Percentiles rank a stretch among this genome's conserved stretches.
Evolutionary conservation across 495 filamentous ascomycete species (phyloP).

Genomic region (Lasiosphaeria hispida): DNA sequence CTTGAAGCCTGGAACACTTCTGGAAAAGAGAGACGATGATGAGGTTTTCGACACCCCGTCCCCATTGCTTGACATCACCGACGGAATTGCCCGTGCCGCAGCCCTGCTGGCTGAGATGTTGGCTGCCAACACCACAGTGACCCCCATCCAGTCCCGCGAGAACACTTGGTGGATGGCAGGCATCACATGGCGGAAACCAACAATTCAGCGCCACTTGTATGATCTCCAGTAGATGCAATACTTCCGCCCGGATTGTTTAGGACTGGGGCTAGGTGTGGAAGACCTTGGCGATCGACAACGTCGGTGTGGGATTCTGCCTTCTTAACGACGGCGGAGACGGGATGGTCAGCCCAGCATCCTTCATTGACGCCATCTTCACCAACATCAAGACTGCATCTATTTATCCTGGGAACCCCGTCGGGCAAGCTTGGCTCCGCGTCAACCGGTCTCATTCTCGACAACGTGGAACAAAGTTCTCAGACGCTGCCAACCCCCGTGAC

Average conservation of each 20-base stretch:
- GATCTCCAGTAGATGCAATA: constrained; percentile 74
- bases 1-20: too few species aligned
- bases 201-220: constrained; percentile 38
- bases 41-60: too few species aligned
- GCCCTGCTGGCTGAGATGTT: too few species aligned
- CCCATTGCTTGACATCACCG: too few species aligned
- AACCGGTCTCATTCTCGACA: constrained; percentile 71
- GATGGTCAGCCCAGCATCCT: constrained; percentile 67
- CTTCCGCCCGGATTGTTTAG: constrained; percentile 83
- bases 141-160: too few species aligned
- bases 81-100: too few species aligned
- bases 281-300: constrained; percentile 68
- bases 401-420: constrained; percentile 58
- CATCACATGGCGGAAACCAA: constrained; percentile 70
- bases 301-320: constrained; percentile 69
- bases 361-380: constrained; percentile 71
- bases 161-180: too few species aligned
- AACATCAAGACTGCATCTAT: constrained; percentile 56
- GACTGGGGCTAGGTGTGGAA: constrained; percentile 84
- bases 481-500: constrained; percentile 60
- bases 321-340: constrained; percentile 49
- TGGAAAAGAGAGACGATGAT: too few species aligned
- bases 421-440: constrained; percentile 56
- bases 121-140: too few species aligned
- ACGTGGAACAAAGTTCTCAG: constrained; percentile 57